Conservation (phyloP, 2,329 filamentous ascomycete genomes). For the Chrysoporthe austroafricana region DNA sequence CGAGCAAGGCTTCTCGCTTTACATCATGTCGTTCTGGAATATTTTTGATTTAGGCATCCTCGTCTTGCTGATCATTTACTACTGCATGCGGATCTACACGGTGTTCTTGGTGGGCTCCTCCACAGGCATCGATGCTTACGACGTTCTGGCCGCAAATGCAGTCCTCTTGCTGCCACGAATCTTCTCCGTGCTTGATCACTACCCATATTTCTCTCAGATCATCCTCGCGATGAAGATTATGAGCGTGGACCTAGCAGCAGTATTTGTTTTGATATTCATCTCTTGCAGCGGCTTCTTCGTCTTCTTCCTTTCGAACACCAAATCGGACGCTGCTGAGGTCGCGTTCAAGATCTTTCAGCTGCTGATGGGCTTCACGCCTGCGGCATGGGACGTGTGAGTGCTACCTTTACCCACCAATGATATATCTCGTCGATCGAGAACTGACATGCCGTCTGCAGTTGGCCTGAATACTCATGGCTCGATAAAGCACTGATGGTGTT, state of each 20-base stretch:
- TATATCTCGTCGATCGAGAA: background rate
- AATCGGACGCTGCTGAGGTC: conserved; percentile 72
- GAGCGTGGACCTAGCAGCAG: conserved; percentile 84
- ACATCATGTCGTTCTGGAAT: conserved; percentile 98
- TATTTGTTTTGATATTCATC: conserved; percentile 83
- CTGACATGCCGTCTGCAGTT: conserved; percentile 46
- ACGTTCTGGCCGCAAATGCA: conserved; percentile 89
- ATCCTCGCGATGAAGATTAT: conserved; percentile 94
- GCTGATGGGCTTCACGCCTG: conserved; percentile 92
- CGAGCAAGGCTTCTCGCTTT: conserved; percentile 93
- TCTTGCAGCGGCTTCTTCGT: conserved; percentile 94
- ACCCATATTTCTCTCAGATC: conserved; percentile 93
- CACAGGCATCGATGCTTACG: conserved; percentile 82
- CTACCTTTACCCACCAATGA: background rate
- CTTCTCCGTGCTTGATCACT: conserved; percentile 92
- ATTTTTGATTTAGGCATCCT: conserved; percentile 91
- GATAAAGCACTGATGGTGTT: conserved; percentile 76
- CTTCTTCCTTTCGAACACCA: conserved; percentile 80
- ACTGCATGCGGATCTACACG: conserved; percentile 85
- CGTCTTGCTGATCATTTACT: conserved; percentile 83
- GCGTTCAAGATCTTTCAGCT: conserved; percentile 93
- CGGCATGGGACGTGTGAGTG: conserved; percentile 84
- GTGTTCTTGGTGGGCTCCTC: conserved; percentile 79
- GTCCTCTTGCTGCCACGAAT: conserved; percentile 88
- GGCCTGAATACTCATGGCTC: conserved; percentile 74